These are phyloP conservation scores for Ochromonas danica DNA, from an alignment of 108 stramenopile genomes.

Conservation along the genomic window DNA sequence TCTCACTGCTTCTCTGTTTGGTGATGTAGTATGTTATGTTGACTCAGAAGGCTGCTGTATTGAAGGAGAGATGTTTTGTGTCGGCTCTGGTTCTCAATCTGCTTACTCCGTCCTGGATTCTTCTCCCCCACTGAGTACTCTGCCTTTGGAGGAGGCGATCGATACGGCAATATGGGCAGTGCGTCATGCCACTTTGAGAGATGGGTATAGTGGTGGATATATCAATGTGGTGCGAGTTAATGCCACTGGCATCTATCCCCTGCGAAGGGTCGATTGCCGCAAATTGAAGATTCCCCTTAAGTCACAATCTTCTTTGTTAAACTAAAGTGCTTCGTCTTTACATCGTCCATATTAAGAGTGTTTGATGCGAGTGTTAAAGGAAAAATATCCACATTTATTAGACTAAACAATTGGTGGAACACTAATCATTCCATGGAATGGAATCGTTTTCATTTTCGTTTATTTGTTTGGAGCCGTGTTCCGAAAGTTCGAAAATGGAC, in stretches of 20 bases:
- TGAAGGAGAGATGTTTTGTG: neutral
- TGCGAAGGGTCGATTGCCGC: neutral
- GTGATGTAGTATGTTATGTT: neutral
- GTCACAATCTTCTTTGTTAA: too few relatives aligned
- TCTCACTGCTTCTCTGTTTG: neutral
- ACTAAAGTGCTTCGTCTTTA: too few relatives aligned
- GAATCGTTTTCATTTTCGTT: too few relatives aligned
- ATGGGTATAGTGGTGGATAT: constrained; percentile 1
- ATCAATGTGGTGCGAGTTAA: neutral
- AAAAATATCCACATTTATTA: too few relatives aligned
- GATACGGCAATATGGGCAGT: neutral
- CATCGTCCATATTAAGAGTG: too few relatives aligned
- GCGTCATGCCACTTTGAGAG: constrained; percentile 19
- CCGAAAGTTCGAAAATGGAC: too few relatives aligned
- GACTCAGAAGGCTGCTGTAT: neutral
- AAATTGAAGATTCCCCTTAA: too few relatives aligned
- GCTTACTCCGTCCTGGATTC: neutral
- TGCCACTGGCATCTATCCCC: neutral
- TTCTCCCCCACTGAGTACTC: neutral
- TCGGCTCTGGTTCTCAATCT: neutral
- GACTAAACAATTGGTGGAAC: too few relatives aligned
- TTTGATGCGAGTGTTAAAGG: too few relatives aligned
- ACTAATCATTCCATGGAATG: too few relatives aligned
- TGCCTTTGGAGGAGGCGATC: neutral
- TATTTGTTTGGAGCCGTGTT: too few relatives aligned